Evolutionary conservation across 2,329 filamentous ascomycete species (phyloP).

Genomic region (Cladosporium halotolerans): DNA sequence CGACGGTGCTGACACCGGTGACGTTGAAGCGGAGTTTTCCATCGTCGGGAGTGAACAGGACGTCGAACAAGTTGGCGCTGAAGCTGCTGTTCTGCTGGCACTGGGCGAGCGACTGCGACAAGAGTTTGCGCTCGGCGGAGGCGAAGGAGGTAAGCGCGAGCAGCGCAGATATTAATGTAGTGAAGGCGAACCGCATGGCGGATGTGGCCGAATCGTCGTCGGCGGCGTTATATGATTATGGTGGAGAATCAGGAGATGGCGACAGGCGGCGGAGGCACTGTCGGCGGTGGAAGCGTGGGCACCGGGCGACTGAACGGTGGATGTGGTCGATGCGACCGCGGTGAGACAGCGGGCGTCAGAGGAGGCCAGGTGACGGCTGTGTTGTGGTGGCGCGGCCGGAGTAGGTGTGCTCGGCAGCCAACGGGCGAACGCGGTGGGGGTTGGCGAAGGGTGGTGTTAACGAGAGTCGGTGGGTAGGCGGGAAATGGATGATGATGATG

Average conservation of each 20-base stretch:
- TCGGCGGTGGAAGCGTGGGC: not conserved
- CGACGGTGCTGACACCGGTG: conserved; percentile 74
- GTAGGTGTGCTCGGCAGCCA: not conserved
- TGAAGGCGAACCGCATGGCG: conserved; percentile 12
- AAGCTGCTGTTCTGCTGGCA: conserved; percentile 83
- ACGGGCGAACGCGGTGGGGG: not conserved
- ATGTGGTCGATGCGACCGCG: conserved; percentile 4
- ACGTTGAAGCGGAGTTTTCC: conserved; percentile 66
- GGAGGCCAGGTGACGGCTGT: not conserved
- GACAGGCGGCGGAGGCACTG: conserved; percentile 5
- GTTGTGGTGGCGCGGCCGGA: not conserved
- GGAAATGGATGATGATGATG: conserved; percentile 4
- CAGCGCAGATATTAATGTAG: conserved; percentile 23
- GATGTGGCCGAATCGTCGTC: conserved; percentile 4
- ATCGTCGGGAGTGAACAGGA: conserved; percentile 72
- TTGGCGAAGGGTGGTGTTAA: not conserved
- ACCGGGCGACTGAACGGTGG: conserved; percentile 6
- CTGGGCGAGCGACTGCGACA: conserved; percentile 78
- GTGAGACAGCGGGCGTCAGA: conserved; percentile 10
- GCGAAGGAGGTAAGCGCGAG: conserved; percentile 40
- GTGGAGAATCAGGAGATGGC: not conserved
- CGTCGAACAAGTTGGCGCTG: conserved; percentile 81
- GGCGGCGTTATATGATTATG: not conserved
- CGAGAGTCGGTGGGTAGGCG: conserved; percentile 3
- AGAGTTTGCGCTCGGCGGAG: conserved; percentile 55